Conservation (phyloP, 345 rosid genomes). For the Rubroshorea leprosula region DNA sequence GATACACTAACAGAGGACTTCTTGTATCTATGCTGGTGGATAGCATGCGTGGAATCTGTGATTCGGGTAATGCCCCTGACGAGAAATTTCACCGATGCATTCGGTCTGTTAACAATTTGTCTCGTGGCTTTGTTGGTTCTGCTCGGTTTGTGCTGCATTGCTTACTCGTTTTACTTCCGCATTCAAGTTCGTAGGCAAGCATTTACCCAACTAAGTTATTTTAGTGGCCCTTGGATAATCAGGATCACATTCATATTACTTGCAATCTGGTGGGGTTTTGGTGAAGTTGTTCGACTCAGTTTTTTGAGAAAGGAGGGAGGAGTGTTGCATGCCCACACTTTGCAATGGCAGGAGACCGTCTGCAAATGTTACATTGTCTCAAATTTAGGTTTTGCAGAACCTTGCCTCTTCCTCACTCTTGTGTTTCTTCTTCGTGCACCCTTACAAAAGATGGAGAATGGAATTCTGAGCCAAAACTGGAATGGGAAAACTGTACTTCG, state of each 20-base stretch:
- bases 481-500: constrained; percentile 61
- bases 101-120: constrained; percentile 94
- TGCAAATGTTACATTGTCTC: constrained; percentile 92
- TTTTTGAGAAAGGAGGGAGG: constrained; percentile 59
- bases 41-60: constrained; percentile 98
- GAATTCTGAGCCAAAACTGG: constrained; percentile 67
- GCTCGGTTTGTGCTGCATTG: constrained; percentile 75
- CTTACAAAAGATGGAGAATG: constrained; percentile 62
- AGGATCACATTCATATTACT: constrained; percentile 60
- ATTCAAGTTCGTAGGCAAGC: constrained; percentile 56
- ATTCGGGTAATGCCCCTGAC: constrained; percentile 99
- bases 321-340: constrained; percentile 44
- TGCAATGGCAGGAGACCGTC: constrained; percentile 76
- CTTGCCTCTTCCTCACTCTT: constrained; percentile 83
- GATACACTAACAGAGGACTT: constrained; percentile 37
- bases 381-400: constrained; percentile 94
- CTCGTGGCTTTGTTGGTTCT: constrained; percentile 68
- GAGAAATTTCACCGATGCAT: constrained; percentile 86
- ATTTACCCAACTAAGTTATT: constrained; percentile 60
- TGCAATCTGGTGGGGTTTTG: constrained; percentile 84
- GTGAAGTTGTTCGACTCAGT: constrained; percentile 74
- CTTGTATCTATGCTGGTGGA: constrained; percentile 98
- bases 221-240: constrained; percentile 88
- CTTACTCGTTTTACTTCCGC: constrained; percentile 71
- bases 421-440: constrained; percentile 89